Conservation (phyloP, 768 basidiomycete genomes). For the Chalciporus sphaerocephalus region DNA sequence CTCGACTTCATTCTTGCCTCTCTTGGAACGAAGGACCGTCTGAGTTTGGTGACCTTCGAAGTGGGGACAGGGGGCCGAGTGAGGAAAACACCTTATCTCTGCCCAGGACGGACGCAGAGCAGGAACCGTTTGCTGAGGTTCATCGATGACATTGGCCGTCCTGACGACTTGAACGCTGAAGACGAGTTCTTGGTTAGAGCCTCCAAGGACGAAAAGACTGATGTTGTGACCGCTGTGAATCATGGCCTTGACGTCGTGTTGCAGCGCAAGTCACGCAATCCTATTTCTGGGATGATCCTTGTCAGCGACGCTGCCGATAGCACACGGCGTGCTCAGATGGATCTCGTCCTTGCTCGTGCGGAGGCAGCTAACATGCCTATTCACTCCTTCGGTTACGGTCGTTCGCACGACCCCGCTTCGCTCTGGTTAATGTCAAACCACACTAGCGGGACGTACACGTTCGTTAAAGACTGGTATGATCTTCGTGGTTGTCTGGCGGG, state of each 20-base stretch:
- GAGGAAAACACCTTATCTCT: conserved; percentile 91
- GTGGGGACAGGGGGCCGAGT: conserved; percentile 78
- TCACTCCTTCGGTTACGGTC: conserved; percentile 95
- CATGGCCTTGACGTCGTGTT: conserved; percentile 91
- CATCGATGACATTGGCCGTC: conserved; percentile 60
- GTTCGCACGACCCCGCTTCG: conserved; percentile 94
- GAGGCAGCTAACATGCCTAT: conserved; percentile 97
- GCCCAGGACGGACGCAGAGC: conserved; percentile 63
- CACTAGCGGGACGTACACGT: conserved; percentile 95
- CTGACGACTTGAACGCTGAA: conserved; percentile 46
- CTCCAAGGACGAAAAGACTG: conserved; percentile 88
- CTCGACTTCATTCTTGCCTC: conserved; percentile 83
- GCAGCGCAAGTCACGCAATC: conserved; percentile 89
- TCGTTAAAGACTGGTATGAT: conserved; percentile 97
- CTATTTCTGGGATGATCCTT: conserved; percentile 86
- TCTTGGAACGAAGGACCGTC: conserved; percentile 69
- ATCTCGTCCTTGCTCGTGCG: conserved; percentile 91
- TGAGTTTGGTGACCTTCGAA: conserved; percentile 91
- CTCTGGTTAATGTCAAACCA: conserved; percentile 99
- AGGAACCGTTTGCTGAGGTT: conserved; percentile 69
- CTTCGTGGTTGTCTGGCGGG: conserved; percentile 89
- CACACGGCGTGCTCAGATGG: conserved; percentile 94
- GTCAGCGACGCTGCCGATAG: conserved; percentile 91
- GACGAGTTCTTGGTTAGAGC: conserved; percentile 65
- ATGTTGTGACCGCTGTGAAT: conserved; percentile 98